phyloP scores from a whole-genome alignment of 176 grass and related monocot species.

The Carex pumila region DNA sequence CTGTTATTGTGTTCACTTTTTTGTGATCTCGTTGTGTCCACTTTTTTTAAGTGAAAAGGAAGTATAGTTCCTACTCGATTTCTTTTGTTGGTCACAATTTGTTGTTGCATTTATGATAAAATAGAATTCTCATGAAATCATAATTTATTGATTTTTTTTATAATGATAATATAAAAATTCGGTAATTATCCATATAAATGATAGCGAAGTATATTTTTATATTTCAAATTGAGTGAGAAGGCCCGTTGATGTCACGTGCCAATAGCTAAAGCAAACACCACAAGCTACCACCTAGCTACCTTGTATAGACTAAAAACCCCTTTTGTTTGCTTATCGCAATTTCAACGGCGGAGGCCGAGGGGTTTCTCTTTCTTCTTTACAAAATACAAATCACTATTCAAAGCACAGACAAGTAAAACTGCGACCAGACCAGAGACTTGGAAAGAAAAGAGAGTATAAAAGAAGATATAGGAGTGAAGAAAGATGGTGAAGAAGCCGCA shows the following conservation, averaged over 20 bases:
- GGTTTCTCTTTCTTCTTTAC: neutral
- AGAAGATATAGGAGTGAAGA: neutral
- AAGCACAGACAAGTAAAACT: neutral
- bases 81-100: too few relatives aligned
- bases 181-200: too few relatives aligned
- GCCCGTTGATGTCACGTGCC: neutral
- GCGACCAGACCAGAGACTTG: neutral
- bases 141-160: too few relatives aligned
- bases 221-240: neutral
- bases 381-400: neutral
- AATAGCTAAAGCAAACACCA: neutral
- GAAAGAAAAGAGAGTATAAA: neutral
- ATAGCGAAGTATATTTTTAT: too few relatives aligned
- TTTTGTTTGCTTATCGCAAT: conserved; percentile 1
- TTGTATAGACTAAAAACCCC: neutral
- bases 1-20: too few relatives aligned
- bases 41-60: too few relatives aligned
- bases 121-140: too few relatives aligned
- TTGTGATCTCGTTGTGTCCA: too few relatives aligned
- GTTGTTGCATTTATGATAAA: too few relatives aligned
- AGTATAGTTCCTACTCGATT: too few relatives aligned
- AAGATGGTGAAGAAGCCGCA: conserved; percentile 20
- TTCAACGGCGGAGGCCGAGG: conserved; percentile 5
- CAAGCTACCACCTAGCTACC: neutral
- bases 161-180: too few relatives aligned